Evolutionary conservation across 345 rosid genomes (phyloP), one percentile per base, ranked within the genome.

Genomic region (Eutrema heterophyllum): DNA sequence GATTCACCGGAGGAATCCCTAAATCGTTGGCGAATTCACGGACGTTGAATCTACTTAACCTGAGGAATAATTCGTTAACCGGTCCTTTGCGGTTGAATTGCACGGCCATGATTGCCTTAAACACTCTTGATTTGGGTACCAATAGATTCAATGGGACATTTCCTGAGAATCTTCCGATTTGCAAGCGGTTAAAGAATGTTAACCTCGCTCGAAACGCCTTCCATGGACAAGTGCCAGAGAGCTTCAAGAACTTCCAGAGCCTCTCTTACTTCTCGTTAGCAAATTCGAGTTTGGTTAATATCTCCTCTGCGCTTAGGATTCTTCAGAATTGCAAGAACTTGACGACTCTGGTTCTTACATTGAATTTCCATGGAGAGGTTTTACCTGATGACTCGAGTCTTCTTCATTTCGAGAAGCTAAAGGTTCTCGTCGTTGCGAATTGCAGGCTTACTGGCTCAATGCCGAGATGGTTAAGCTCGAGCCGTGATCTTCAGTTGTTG

Each of bases 161-260:
- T n/a, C 97, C 97, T 13, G 67, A 53, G 55, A 68, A 79, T 68
- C 91, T 92, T 54, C 86, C 93, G 6, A 26, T 36, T 9, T 92
- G 97, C 68, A 81, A 78, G 55, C 65, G 36, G 21, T 70, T 91
- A 80, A 80, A 32, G 58, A 82, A 83, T 61, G 73, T 89, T 24
- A 86, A 89, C 55, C 90, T 91, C 27, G 91, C 93, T 11, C 73
- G 87, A 15, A 91, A 89, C 84, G 68, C 76, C 53, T 84, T 89
- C 49, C 70, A 53, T 48, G 89, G 93, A 40, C 75, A 81, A 79
- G 75, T 92, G 9, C 97, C 97, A 4, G 86, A 79, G 64, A 86
- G 79, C 68, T 91, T 80, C 81, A 81, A 55, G 74, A 55, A 77
- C 51, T 86, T 92, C 65, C 76, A 76, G 53, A 82, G 87, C 70